These are phyloP conservation scores for Fusarium udum DNA, from an alignment of 2,329 filamentous ascomycete species.

Conservation along the genomic window DNA sequence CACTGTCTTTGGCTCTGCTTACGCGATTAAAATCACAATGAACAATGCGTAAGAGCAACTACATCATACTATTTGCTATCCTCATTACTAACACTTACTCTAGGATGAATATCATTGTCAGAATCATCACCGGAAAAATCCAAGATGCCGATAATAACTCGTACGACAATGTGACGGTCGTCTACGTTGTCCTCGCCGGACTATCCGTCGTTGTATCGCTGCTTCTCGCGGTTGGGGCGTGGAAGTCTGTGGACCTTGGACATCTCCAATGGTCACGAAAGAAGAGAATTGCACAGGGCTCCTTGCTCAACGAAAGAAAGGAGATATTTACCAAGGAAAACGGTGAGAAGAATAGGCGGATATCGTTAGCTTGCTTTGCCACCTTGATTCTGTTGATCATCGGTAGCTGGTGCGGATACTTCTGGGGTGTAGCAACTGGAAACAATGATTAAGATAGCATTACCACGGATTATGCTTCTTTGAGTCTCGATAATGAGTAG, in stretches of 20 bases:
- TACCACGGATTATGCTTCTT: accelerated
- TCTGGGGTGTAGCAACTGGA: neutral
- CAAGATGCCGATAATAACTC: neutral
- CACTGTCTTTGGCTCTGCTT: conserved; percentile 66
- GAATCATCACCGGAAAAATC: neutral
- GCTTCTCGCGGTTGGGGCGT: neutral
- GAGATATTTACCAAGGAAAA: neutral
- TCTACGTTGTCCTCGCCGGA: neutral
- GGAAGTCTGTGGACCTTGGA: neutral
- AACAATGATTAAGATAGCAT: neutral
- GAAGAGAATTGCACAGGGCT: neutral
- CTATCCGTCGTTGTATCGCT: neutral
- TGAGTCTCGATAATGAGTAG: accelerated
- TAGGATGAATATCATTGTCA: neutral
- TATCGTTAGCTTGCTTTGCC: neutral
- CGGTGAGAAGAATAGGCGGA: neutral
- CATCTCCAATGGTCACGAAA: neutral
- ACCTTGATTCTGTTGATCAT: neutral
- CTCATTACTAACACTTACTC: neutral
- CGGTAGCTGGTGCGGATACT: neutral
- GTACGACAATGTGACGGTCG: neutral
- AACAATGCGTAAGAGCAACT: conserved; percentile 55
- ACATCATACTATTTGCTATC: accelerated
- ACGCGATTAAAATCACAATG: conserved; percentile 66
- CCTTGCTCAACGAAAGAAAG: neutral